Evolutionary conservation across 1,139 yeast genomes (phyloP).

Genomic region (Pneumocystis murina): DNA sequence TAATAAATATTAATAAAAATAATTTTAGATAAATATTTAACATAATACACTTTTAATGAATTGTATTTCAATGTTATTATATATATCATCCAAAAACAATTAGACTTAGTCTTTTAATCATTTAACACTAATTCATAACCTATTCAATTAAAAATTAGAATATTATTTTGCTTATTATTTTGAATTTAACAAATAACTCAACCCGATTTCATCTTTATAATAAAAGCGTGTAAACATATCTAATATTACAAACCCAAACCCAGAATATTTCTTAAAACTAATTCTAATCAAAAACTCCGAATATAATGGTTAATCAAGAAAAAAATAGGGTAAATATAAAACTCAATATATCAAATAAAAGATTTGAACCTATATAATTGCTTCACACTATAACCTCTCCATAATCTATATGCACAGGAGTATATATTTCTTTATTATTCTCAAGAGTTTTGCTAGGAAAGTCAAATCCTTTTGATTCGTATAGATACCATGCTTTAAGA

Average conservation of each 20-base stretch:
- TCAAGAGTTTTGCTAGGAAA: slow-evolving; percentile 42
- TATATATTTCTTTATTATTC: slow-evolving; percentile 12
- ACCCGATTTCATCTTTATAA: not conserved
- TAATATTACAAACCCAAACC: not conserved
- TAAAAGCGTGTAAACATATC: not conserved
- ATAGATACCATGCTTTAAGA: slow-evolving; percentile 79
- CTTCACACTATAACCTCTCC: slow-evolving; percentile 23
- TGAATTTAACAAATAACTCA: not conserved
- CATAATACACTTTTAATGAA: not conserved
- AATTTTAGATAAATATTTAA: not conserved
- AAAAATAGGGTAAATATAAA: not conserved
- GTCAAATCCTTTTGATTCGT: slow-evolving; percentile 52
- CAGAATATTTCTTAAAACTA: not conserved
- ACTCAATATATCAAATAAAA: not conserved
- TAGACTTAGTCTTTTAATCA: not conserved
- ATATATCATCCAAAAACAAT: not conserved
- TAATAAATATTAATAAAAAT: not conserved
- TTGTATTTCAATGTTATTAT: not conserved
- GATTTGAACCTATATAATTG: not conserved
- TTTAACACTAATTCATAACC: not conserved
- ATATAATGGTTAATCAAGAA: not conserved
- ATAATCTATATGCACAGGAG: slow-evolving; percentile 19
- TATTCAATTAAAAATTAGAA: not conserved
- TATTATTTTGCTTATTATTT: not conserved
- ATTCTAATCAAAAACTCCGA: not conserved